Evolutionary conservation across 192 early-diverging fungal species (phyloP).

Genomic region (Dissophora globulifera): DNA sequence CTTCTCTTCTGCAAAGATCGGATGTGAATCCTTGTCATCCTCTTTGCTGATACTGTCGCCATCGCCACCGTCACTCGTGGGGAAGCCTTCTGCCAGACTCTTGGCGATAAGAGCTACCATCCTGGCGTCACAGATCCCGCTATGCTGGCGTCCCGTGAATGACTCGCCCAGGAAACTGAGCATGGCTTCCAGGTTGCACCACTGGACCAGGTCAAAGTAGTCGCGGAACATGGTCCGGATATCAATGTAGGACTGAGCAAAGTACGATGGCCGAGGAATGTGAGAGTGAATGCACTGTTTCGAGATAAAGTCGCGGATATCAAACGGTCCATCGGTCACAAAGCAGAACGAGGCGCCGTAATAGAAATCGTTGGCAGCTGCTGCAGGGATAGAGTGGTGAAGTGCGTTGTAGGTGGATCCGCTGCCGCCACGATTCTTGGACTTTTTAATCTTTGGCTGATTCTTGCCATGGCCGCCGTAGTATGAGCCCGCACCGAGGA

Average conservation of each 20-base stretch:
- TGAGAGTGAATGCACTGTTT: slow-evolving; percentile 73
- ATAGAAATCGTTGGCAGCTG: slow-evolving; percentile 26
- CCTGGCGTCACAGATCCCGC: slow-evolving; percentile 83
- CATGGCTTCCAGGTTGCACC: slow-evolving; percentile 74
- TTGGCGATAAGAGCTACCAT: slow-evolving; percentile 81
- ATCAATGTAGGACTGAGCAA: slow-evolving; percentile 71
- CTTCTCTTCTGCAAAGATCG: slow-evolving; percentile 24
- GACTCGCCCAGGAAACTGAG: slow-evolving; percentile 63
- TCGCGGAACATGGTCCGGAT: slow-evolving; percentile 67
- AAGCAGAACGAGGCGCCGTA: slow-evolving; percentile 39
- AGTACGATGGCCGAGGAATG: slow-evolving; percentile 70
- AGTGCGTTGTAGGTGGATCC: neutral
- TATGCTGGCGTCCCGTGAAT: slow-evolving; percentile 82
- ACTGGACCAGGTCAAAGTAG: slow-evolving; percentile 57
- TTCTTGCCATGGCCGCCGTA: neutral
- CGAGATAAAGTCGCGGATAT: slow-evolving; percentile 84
- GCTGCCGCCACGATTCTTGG: neutral
- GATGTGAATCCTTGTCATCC: neutral
- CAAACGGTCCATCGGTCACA: slow-evolving; percentile 76
- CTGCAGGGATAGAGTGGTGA: neutral
- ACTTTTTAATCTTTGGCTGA: neutral
- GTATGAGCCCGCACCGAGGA: slow-evolving; percentile 13
- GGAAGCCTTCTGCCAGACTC: slow-evolving; percentile 58
- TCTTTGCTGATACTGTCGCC: neutral
- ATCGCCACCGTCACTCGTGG: neutral